A percentile compares a stretch with the other conserved stretches of the same genome.
Evolutionary conservation across 2,329 filamentous ascomycete species (phyloP).

Genomic region (Aspergillus sp.): DNA sequence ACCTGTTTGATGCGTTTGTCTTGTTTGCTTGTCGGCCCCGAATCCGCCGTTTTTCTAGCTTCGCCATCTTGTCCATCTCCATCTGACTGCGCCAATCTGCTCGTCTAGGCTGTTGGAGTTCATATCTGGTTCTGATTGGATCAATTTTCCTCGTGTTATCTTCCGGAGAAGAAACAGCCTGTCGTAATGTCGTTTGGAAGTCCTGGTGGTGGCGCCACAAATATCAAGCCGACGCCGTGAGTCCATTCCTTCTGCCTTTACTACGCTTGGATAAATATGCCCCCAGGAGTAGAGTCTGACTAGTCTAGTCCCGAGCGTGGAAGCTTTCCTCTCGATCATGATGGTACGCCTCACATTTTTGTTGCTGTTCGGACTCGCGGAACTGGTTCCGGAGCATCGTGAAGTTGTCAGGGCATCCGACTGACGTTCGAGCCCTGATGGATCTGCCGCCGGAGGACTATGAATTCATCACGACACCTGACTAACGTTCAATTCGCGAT

Average conservation of each 20-base stretch:
- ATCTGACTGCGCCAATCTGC: no score
- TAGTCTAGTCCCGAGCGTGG: constrained; percentile 74
- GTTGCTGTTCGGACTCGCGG: no score
- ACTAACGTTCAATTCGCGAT: neutral
- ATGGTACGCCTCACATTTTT: constrained; percentile 52
- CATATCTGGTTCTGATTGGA: neutral
- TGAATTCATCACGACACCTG: no score
- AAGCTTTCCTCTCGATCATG: constrained; percentile 94
- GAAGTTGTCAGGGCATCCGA: no score
- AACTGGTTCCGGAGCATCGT: no score
- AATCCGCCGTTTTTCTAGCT: neutral
- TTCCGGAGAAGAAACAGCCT: neutral
- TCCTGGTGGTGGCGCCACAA: constrained; percentile 63
- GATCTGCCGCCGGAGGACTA: no score
- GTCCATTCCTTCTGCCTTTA: constrained; percentile 28
- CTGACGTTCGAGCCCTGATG: neutral
- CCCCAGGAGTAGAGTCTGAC: neutral
- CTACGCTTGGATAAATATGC: neutral
- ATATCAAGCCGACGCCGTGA: constrained; percentile 68
- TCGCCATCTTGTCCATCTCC: neutral
- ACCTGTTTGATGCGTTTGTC: constrained; percentile 23
- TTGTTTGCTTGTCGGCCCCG: constrained; percentile 6
- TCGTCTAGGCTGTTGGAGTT: no score
- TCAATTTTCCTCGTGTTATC: neutral
- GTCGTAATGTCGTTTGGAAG: constrained; percentile 60